These are phyloP conservation scores for Acer campestre DNA, from an alignment of 345 rosid species.

Conservation along the genomic window DNA sequence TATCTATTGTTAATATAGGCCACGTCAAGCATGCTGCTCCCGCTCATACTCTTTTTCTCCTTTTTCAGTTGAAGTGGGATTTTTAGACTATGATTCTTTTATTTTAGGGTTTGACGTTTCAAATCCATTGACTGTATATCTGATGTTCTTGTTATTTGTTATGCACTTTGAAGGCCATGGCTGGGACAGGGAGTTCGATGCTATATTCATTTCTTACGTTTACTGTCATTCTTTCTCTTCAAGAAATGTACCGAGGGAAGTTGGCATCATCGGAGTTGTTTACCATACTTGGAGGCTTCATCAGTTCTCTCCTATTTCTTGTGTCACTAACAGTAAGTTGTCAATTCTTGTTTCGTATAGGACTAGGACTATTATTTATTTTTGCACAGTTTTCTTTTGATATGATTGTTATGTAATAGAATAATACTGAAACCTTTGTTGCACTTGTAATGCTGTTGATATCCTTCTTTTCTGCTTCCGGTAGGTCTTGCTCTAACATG, in stretches of 20 bases:
- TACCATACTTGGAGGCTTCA: constrained; percentile 86
- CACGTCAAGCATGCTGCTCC: not conserved
- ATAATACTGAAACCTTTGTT: not conserved
- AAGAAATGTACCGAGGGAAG: constrained; percentile 71
- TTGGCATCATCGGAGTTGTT: constrained; percentile 78
- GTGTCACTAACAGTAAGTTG: constrained; percentile 65
- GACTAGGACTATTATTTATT: not conserved
- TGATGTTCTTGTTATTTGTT: not conserved
- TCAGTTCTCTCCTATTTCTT: constrained; percentile 79
- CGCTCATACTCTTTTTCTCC: too few species aligned
- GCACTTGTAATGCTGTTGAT: not conserved
- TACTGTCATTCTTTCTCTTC: constrained; percentile 69
- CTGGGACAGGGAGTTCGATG: constrained; percentile 82
- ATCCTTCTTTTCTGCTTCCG: not conserved
- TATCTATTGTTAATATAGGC: not conserved
- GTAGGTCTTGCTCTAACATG: not conserved
- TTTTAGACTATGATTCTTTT: not conserved
- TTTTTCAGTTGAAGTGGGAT: not conserved
- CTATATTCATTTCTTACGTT: constrained; percentile 62
- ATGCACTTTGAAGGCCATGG: constrained; percentile 44
- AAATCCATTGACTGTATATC: not conserved
- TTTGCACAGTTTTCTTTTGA: not conserved
- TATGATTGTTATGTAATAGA: not conserved
- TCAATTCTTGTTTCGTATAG: not conserved
- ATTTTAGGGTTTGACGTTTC: not conserved